phyloP scores from a whole-genome alignment of 2,329 filamentous ascomycete species.

The Sporothrix sp. region DNA sequence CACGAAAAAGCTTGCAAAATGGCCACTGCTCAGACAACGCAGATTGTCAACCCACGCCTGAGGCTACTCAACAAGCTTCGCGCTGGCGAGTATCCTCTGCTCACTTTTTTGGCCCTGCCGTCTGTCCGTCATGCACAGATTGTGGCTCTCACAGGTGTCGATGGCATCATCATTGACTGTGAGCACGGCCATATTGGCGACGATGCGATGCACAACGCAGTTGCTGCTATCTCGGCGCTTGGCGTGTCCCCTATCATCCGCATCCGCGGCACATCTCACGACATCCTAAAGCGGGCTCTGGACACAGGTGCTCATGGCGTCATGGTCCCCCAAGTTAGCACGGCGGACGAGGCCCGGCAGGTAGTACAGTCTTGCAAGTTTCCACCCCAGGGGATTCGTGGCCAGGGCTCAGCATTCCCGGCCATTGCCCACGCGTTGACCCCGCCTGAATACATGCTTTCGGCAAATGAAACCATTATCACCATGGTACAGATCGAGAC shows the following conservation, averaged over 20 bases:
- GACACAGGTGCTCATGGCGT: slow-evolving; percentile 42
- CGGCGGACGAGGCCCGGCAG: slow-evolving; percentile 34
- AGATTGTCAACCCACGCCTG: slow-evolving; percentile 9
- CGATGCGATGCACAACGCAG: slow-evolving; percentile 43
- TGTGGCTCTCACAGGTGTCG: slow-evolving; percentile 37
- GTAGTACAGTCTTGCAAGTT: slow-evolving; percentile 42
- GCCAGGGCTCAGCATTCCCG: slow-evolving; percentile 41
- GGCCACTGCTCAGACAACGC: slow-evolving; percentile 20
- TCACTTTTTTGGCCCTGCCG: slow-evolving; percentile 41
- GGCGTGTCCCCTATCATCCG: slow-evolving; percentile 35
- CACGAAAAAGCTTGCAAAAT: no score
- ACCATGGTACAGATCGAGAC: slow-evolving; percentile 38
- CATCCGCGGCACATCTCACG: slow-evolving; percentile 29
- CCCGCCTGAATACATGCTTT: slow-evolving; percentile 39
- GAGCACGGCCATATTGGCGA: slow-evolving; percentile 45
- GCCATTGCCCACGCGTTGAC: slow-evolving; percentile 35
- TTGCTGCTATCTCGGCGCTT: slow-evolving; percentile 40
- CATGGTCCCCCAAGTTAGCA: slow-evolving; percentile 39
- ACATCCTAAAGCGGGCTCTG: slow-evolving; percentile 41
- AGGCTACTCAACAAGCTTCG: slow-evolving; percentile 25
- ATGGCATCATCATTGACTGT: slow-evolving; percentile 42
- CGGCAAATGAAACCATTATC: slow-evolving; percentile 38
- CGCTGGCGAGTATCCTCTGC: slow-evolving; percentile 25
- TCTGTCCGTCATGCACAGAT: slow-evolving; percentile 39
- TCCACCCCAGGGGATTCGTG: slow-evolving; percentile 38